Evolutionary conservation across 208 protist species (phyloP), one percentile per base, ranked within the genome.

Genomic region (Leishmania mexicana): DNA sequence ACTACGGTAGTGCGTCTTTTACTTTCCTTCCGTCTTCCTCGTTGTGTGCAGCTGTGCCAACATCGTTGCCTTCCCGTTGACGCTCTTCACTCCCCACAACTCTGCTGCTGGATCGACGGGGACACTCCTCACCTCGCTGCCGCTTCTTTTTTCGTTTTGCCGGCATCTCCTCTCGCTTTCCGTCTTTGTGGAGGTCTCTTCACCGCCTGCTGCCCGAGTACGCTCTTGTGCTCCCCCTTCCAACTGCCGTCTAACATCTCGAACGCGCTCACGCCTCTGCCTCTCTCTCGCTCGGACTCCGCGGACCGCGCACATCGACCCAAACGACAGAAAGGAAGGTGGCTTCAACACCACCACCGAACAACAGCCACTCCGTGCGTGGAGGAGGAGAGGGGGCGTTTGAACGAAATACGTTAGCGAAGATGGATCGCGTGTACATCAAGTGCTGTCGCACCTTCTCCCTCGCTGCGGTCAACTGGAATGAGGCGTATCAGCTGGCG

Each of bases 401-500:
- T 8, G 15, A 15, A 38, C 31, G 31, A 67, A 35, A 17, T 38
- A 31, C 62, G 62, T 10, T 35, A 28, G 60, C 28, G 8, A 60
- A 24, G 21, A 90, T 90, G 89, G 89, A 92, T 65, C 58, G 77
- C 40, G 85, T 78, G 1, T 90, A 87, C 73, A 81, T 90, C 38
- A 80, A 86, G 47, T 87, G 81, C 42, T 95, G 90, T 81, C 65
- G 84, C 47, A 73, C 81, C 64, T 89, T 93, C 45, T 90, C 83
- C 35, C 67, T 72, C 17, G 89, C 79, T 1, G 81, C 62, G 49
- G 38, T 74, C 6, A 87, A 95, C 86, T 96, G 93, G 93, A 96
- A 96, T 83, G 90, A 89, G 35, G 72, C 89, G 49, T 96, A 93
- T 73, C 93, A 96, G 84, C 80, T 93, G 6, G 92, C 90, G 17